phyloP scores from a whole-genome alignment of 1,139 yeast genomes.

The Sugiyamaella xylanicola region DNA sequence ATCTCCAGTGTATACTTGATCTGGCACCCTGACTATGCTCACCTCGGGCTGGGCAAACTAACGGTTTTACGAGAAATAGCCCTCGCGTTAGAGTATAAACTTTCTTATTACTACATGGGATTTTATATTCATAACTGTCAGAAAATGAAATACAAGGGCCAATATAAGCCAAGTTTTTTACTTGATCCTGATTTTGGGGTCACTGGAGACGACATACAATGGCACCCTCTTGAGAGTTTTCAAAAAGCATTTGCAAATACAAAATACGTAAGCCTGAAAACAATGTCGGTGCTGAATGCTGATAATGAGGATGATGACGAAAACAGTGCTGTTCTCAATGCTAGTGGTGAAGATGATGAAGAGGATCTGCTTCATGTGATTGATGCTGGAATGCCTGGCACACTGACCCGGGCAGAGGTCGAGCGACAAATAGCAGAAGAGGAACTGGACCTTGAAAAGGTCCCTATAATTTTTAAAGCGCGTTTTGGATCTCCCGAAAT shows the following conservation, averaged over 20 bases:
- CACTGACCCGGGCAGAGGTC: slow-evolving; percentile 3
- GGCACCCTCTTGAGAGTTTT: slow-evolving; percentile 26
- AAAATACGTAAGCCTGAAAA: slow-evolving; percentile 17
- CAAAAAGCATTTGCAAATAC: slow-evolving; percentile 18
- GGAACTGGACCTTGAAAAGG: slow-evolving; percentile 7
- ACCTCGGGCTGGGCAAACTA: slow-evolving; percentile 73
- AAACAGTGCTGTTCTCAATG: not conserved
- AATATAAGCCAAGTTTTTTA: slow-evolving; percentile 49
- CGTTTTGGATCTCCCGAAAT: not conserved
- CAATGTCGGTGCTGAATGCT: slow-evolving; percentile 4
- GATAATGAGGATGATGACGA: slow-evolving; percentile 9
- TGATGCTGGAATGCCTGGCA: slow-evolving; percentile 17
- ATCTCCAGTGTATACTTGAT: slow-evolving; percentile 84
- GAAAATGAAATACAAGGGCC: slow-evolving; percentile 81
- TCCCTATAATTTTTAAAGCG: slow-evolving; percentile 8
- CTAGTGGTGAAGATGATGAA: not conserved
- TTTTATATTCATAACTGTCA: slow-evolving; percentile 75
- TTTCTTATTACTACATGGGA: slow-evolving; percentile 65
- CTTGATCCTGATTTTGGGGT: slow-evolving; percentile 41
- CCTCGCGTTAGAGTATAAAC: slow-evolving; percentile 44
- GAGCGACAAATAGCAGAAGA: not conserved
- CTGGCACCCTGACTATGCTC: slow-evolving; percentile 81
- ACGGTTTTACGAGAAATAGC: slow-evolving; percentile 74
- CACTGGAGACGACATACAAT: slow-evolving; percentile 10
- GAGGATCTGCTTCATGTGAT: slow-evolving; percentile 4